A percentile compares a stretch with the other conserved stretches of the same genome.
Conservation (phyloP, 345 rosid species). For the Raphanus raphanistrum region DNA sequence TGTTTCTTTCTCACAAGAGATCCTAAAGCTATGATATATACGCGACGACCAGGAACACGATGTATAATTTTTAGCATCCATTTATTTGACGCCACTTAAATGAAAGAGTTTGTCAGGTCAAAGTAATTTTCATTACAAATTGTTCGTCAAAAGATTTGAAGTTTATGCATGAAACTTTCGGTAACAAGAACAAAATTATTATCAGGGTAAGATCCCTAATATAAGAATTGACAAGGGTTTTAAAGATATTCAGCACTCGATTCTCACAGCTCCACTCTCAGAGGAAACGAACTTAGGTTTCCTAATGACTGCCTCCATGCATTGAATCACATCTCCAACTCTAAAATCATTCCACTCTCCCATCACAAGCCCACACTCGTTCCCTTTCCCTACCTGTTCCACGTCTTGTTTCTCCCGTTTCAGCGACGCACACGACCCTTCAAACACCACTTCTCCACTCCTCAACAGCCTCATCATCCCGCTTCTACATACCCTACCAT, state of each 20-base stretch:
- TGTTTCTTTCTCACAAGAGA: too few relatives aligned
- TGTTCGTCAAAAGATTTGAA: background rate
- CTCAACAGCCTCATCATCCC: conserved; percentile 76
- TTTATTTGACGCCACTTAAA: background rate
- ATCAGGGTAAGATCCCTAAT: background rate
- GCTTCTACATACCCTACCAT: conserved; percentile 61
- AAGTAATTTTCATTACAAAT: background rate
- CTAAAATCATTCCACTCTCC: conserved; percentile 65
- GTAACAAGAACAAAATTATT: background rate
- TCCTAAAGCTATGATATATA: too few relatives aligned
- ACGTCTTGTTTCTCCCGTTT: conserved; percentile 92
- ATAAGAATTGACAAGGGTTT: background rate
- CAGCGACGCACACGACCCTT: conserved; percentile 76
- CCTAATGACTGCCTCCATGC: conserved; percentile 70
- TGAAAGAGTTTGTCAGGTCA: background rate
- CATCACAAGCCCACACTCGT: conserved; percentile 86
- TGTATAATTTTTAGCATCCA: too few relatives aligned
- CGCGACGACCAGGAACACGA: too few relatives aligned
- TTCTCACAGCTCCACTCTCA: conserved; percentile 80
- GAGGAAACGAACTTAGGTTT: conserved; percentile 93
- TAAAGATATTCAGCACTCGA: conserved; percentile 57
- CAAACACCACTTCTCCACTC: conserved; percentile 83
- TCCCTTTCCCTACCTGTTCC: conserved; percentile 77
- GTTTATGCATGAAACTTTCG: background rate
- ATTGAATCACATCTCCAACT: conserved; percentile 81